A percentile compares a stretch with the other conserved stretches of the same genome.
Conservation (phyloP, 345 rosid species). For the Lepidium aucheri region DNA sequence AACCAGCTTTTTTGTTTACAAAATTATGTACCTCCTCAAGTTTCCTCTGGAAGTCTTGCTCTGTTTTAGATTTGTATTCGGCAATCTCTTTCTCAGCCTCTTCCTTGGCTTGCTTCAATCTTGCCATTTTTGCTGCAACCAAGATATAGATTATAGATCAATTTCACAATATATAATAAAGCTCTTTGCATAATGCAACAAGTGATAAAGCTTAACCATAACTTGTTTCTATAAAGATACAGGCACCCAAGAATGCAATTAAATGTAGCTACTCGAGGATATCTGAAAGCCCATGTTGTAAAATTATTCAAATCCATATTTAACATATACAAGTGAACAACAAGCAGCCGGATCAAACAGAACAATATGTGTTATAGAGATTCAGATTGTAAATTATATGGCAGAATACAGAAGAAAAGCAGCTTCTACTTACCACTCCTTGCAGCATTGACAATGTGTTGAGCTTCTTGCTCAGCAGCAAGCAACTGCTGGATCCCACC, state of each 20-base stretch:
- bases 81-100: slow-evolving; percentile 87
- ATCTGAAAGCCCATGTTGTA: neutral
- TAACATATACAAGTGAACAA: neutral
- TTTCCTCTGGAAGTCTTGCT: slow-evolving; percentile 75
- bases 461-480: slow-evolving; percentile 91
- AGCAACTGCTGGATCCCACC: slow-evolving; percentile 87
- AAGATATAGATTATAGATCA: neutral
- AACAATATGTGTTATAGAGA: neutral
- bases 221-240: neutral
- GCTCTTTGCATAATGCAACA: neutral
- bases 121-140: slow-evolving; percentile 60
- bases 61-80: slow-evolving; percentile 66
- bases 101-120: slow-evolving; percentile 91
- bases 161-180: neutral
- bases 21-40: slow-evolving; percentile 50
- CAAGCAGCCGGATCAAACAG: neutral
- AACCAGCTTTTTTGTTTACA: neutral
- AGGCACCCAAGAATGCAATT: neutral
- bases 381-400: neutral
- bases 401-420: neutral
- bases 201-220: neutral
- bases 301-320: neutral
- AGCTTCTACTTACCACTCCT: slow-evolving; percentile 34
- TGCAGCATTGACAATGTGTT: slow-evolving; percentile 72
- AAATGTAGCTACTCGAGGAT: neutral